Evolutionary conservation across 148 eudicot species (phyloP), one percentile per base, ranked within the genome.

Genomic region (Cornus kousa): DNA sequence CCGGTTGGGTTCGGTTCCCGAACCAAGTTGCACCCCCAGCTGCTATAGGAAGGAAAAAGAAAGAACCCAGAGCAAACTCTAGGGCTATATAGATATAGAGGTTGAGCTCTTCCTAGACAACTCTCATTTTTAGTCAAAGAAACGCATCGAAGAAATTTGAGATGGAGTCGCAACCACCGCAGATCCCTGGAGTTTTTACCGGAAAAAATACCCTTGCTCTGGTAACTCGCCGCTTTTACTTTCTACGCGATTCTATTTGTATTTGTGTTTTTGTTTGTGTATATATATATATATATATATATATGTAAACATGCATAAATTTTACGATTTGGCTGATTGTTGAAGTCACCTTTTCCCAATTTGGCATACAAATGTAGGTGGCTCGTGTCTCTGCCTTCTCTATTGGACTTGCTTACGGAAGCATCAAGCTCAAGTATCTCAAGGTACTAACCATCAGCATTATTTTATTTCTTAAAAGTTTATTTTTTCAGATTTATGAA

Each of bases 351-450:
- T 53, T 53, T 16, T 14, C 59, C 59, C 59, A 16, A 53, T 11
- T 53, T 53, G 59, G 59, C 19, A 53, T 11, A 14, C 12, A 12
- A 12, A 60, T 62, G 23, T n/a, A 62, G 95, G 95, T 89, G 64
- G 91, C 92, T 81, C 89, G 95, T 74, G 85, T 76, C 9, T 91
- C 92, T 0, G 89, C 90, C 1, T 88, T 91, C 78, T 68, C 95
- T 40, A 77, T 82, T 24, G 94, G 94, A 2, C n/a, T 89, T 37
- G 88, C 83, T 24, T 91, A 91, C 62, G 94, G 92, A 19, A 87
- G 73, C 83, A 72, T 89, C 79, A 91, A 91, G 84, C 91, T 89
- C 40, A 89, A 91, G 85, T 75, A 75, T 79, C 90, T 89, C 70
- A 89, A 85, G 94, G 94, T 91, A 65, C 39, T n/a, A 10, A n/a